phyloP scores from a whole-genome alignment of 75 land plant genomes.

The Isoetes taiwanensis region DNA sequence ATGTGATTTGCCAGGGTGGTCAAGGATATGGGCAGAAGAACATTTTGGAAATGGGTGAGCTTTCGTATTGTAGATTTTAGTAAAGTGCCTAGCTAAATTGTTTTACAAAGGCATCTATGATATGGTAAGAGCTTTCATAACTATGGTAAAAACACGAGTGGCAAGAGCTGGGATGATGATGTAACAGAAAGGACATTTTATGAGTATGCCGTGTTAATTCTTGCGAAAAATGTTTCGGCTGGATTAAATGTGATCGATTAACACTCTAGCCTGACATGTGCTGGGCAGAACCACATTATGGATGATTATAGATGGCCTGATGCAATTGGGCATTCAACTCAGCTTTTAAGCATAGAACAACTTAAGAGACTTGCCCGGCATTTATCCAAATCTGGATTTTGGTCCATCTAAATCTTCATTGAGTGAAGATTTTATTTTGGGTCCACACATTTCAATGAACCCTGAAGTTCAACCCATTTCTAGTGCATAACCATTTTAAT shows the following conservation, averaged over 20 bases:
- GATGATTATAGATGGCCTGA: background rate
- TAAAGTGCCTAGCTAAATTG: background rate
- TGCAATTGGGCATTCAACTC: constrained; percentile 2
- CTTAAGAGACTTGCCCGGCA: background rate
- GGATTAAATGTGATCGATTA: background rate
- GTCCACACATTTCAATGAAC: no score
- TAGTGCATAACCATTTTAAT: no score
- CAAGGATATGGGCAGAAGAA: constrained; percentile 2
- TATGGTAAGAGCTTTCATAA: background rate
- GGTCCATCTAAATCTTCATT: no score
- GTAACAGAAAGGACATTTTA: background rate
- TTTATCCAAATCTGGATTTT: constrained; percentile 1
- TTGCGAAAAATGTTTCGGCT: background rate
- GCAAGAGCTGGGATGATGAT: background rate
- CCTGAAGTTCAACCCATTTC: no score
- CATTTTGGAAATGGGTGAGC: background rate
- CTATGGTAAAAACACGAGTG: constrained; percentile 5
- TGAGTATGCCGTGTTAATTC: background rate
- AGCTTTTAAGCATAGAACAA: background rate
- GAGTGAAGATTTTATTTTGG: no score
- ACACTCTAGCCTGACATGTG: no score
- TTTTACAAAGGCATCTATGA: no score
- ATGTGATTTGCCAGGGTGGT: background rate
- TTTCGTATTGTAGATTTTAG: background rate
- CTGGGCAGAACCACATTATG: constrained; percentile 4